These are phyloP conservation scores for Phoma herbarum DNA, from an alignment of 2,329 filamentous ascomycete genomes.

Conservation along the genomic window DNA sequence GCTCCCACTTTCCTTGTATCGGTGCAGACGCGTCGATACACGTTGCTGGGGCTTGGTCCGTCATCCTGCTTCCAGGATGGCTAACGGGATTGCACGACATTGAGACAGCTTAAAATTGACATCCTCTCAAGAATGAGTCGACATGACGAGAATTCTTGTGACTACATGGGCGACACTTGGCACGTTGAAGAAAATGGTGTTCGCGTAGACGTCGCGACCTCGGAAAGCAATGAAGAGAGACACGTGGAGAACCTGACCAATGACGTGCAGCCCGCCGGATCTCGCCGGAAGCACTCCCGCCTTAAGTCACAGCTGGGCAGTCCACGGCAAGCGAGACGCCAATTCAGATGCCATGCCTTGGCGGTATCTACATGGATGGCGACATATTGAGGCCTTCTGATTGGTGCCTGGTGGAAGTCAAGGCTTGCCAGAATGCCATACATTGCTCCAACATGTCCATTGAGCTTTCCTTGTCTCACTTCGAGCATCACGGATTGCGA, in stretches of 20 bases:
- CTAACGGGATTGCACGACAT: no score
- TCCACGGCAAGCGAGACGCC: conserved; percentile 8
- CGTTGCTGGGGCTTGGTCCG: no score
- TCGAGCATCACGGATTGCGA: conserved; percentile 7
- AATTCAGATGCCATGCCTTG: conserved; percentile 26
- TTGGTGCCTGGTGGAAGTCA: conserved; percentile 13
- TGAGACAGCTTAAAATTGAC: background rate
- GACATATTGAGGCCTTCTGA: conserved; percentile 23
- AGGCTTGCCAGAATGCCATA: background rate
- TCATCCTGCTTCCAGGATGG: no score
- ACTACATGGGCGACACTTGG: background rate
- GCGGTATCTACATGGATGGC: conserved; percentile 20
- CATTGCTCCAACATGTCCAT: conserved; percentile 1
- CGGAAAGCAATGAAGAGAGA: background rate
- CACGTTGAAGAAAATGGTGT: background rate
- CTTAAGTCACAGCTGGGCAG: background rate
- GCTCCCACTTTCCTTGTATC: no score
- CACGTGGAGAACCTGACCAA: conserved; percentile 2
- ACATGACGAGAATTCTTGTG: background rate
- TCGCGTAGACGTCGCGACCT: background rate
- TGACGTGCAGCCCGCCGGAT: background rate
- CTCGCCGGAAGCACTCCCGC: background rate
- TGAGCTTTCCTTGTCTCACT: background rate
- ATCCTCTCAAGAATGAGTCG: background rate
- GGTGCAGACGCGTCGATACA: no score